Evolutionary conservation across 768 basidiomycete species (phyloP).

Genomic region (Mycena albidolilacea): DNA sequence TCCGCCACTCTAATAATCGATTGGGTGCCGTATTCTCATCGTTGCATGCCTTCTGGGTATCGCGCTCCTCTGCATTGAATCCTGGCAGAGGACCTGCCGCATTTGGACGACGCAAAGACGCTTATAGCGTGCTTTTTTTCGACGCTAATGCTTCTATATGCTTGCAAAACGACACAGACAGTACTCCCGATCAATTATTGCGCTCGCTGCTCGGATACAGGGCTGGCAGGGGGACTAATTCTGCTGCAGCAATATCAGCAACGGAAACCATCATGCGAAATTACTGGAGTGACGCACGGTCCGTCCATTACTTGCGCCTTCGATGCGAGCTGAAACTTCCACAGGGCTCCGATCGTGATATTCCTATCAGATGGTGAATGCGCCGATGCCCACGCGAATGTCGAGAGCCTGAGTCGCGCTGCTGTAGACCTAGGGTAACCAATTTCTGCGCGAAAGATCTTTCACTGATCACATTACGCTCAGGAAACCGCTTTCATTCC

Average conservation of each 20-base stretch:
- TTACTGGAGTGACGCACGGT: constrained; percentile 69
- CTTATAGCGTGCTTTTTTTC: constrained; percentile 72
- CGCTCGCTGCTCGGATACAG: constrained; percentile 50
- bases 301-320: background rate
- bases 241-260: constrained; percentile 53
- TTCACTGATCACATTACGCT: background rate
- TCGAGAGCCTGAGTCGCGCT: constrained; percentile 58
- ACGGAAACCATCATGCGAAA: constrained; percentile 57
- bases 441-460: background rate
- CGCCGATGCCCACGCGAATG: constrained; percentile 49
- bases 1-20: constrained; percentile 57
- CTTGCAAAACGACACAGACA: constrained; percentile 62
- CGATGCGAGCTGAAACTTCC: background rate
- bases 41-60: constrained; percentile 68
- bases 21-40: constrained; percentile 74
- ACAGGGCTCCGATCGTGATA: constrained; percentile 65
- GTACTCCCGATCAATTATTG: constrained; percentile 62
- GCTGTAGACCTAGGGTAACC: constrained; percentile 62
- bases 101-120: constrained; percentile 57
- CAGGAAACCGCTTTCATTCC: constrained; percentile 71
- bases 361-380: constrained; percentile 73
- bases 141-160: constrained; percentile 40
- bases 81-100: constrained; percentile 19
- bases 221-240: constrained; percentile 59
- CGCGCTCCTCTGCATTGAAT: constrained; percentile 58